Evolutionary conservation across 495 filamentous ascomycete species (phyloP).

Genomic region (Aspergillus kassunensis): DNA sequence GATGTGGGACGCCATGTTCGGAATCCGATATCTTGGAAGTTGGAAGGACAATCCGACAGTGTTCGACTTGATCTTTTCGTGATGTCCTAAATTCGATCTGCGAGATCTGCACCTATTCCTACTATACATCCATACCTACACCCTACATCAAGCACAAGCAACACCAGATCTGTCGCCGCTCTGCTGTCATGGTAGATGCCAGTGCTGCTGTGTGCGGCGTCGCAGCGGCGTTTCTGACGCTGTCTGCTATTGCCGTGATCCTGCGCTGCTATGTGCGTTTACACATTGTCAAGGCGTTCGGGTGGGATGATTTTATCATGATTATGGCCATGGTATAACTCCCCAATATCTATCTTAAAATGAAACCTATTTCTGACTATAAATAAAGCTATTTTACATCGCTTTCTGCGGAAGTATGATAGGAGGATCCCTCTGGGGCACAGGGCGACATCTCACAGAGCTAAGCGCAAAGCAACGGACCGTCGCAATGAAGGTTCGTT

Average conservation of each 20-base stretch:
- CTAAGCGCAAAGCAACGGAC: constrained; percentile 9
- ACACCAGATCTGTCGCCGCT: background rate
- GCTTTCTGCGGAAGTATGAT: constrained; percentile 20
- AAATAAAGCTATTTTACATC: constrained; percentile 14
- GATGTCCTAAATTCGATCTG: background rate
- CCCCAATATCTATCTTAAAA: too few relatives aligned
- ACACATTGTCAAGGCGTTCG: constrained; percentile 10
- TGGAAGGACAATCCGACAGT: too few relatives aligned
- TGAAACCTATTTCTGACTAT: too few relatives aligned
- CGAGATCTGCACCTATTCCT: background rate
- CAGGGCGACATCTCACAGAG: constrained; percentile 14
- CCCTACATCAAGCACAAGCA: background rate
- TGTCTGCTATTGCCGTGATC: constrained; percentile 5
- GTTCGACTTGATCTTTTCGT: background rate
- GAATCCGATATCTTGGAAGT: too few relatives aligned
- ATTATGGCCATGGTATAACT: constrained; percentile 12
- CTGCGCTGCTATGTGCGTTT: constrained; percentile 12
- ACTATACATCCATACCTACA: background rate
- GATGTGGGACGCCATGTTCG: too few relatives aligned
- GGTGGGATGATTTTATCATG: constrained; percentile 10
- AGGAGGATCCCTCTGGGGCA: constrained; percentile 18
- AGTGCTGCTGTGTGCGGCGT: background rate
- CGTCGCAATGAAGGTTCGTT: constrained; percentile 18
- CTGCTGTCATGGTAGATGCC: constrained; percentile 3
- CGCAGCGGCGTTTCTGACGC: constrained; percentile 3